Base-by-base conservation (phyloP, 108 stramenopile genomes). In the Fragilariopsis cylindrus region DNA sequence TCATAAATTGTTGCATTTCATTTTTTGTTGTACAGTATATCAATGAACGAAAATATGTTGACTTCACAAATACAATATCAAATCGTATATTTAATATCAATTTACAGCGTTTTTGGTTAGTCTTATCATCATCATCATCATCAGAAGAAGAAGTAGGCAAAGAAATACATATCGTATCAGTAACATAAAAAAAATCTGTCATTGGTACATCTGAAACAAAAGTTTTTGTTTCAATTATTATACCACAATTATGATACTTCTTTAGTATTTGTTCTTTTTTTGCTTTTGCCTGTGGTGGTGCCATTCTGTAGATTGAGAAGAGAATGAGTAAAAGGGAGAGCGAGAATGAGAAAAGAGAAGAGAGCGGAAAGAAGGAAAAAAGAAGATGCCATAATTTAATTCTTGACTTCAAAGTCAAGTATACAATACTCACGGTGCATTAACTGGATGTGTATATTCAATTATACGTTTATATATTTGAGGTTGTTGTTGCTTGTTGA, bases 181-280 rank as follows among this genome's bases (percentile, higher is more conserved):
- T 73, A 16, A 95, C 92, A 52, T 86, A 85, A 57, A 95, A 95
- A 60, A 92, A 95, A 72, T 95, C 94, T 8, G 92, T 82, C 91
- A 92, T 87, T 44, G 94, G 94, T 52, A 95, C 92, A 78, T 91
- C 91, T 40, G 80, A 70, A 12, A 92, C 90, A 67, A 81, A 67
- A 3, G 94, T 95, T 57, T 81, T 73, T 0, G 92, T 92, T 40
- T 95, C 89, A 8, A 95, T 7, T 21, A 84, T 77, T 62, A 95
- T 52, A 9, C 91, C 94, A 13, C 76, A 39, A 40, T 81, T 42
- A 9, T 7, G 39, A 69, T 80, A 92, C 53, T 78, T 76, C 8
- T 74, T 68, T 1, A 82, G 78, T n/a, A n/a, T 55, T 75, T 95
- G 94, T 65, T 85, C 86, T 62, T 95, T 95, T 2, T 79, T 70